Evolutionary conservation across 2,329 filamentous ascomycete species (phyloP).

Genomic region (Colletotrichum nymphaeae): DNA sequence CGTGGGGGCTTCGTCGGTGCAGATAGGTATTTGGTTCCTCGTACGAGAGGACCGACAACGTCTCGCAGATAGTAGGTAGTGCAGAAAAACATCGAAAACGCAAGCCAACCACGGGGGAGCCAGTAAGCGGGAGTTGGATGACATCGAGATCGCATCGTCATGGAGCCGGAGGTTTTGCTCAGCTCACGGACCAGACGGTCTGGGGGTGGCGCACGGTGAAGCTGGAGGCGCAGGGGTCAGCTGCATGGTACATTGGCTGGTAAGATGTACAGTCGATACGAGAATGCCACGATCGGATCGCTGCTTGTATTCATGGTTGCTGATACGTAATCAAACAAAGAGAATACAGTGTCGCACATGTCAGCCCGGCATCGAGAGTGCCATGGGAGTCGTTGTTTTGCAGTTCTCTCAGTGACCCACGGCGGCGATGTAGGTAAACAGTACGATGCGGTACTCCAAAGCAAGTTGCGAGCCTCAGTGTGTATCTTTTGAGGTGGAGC

Average conservation of each 20-base stretch:
- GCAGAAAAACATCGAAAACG: not conserved
- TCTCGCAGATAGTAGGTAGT: not conserved
- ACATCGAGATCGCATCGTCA: slow-evolving; percentile 3
- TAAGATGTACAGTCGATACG: not conserved
- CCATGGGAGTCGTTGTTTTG: not conserved
- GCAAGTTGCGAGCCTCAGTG: too few species aligned
- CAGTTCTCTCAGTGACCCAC: not conserved
- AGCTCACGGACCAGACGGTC: not conserved
- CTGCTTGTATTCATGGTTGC: not conserved
- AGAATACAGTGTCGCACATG: not conserved
- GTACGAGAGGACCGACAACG: not conserved
- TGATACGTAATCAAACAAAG: not conserved
- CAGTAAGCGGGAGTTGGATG: not conserved
- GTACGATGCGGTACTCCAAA: too few species aligned
- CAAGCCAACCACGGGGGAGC: not conserved
- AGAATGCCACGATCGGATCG: not conserved
- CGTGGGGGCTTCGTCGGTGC: not conserved
- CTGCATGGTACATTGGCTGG: not conserved
- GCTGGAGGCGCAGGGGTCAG: not conserved
- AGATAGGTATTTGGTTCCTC: not conserved
- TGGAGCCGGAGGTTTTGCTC: not conserved
- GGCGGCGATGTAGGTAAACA: too few species aligned
- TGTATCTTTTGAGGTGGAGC: not conserved
- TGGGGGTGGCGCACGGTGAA: not conserved
- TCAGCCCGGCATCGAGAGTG: not conserved